A percentile compares a stretch with the other conserved stretches of the same genome.
phyloP scores from a whole-genome alignment of 1,284 basidiomycete species.

The Irpex sp. region DNA sequence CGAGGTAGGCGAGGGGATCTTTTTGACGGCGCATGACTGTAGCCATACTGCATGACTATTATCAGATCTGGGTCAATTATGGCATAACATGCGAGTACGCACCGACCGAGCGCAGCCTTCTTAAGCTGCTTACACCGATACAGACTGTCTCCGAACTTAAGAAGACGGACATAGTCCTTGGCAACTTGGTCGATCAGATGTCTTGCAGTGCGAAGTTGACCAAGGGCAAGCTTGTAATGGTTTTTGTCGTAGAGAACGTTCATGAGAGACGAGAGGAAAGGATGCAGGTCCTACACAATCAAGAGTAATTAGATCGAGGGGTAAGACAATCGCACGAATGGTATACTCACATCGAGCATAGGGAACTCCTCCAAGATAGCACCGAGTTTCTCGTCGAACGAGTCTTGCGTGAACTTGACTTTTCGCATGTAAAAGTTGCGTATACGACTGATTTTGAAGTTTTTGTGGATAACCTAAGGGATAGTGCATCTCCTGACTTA shows the following conservation, averaged over 20 bases:
- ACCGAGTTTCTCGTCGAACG: conserved; percentile 94
- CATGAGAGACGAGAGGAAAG: conserved; percentile 89
- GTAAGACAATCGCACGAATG: not conserved
- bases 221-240: conserved; percentile 95
- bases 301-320: not conserved
- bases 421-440: conserved; percentile 98
- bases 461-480: conserved; percentile 86
- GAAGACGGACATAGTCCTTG: conserved; percentile 90
- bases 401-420: conserved; percentile 98
- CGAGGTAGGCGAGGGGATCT: conserved; percentile 92
- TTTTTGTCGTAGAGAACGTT: conserved; percentile 99
- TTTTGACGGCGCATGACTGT: conserved; percentile 97
- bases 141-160: conserved; percentile 94
- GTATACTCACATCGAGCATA: conserved; percentile 78
- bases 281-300: conserved; percentile 78
- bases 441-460: conserved; percentile 97
- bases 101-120: conserved; percentile 90
- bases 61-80: not conserved
- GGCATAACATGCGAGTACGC: conserved; percentile 23
- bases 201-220: conserved; percentile 88
- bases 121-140: conserved; percentile 98
- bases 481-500: too few species aligned
- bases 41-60: conserved; percentile 65
- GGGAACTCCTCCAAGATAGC: conserved; percentile 95
- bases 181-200: conserved; percentile 94